These are phyloP conservation scores for Saccharum officinarum DNA, from an alignment of 176 grass and related monocot species.

Conservation along the genomic window DNA sequence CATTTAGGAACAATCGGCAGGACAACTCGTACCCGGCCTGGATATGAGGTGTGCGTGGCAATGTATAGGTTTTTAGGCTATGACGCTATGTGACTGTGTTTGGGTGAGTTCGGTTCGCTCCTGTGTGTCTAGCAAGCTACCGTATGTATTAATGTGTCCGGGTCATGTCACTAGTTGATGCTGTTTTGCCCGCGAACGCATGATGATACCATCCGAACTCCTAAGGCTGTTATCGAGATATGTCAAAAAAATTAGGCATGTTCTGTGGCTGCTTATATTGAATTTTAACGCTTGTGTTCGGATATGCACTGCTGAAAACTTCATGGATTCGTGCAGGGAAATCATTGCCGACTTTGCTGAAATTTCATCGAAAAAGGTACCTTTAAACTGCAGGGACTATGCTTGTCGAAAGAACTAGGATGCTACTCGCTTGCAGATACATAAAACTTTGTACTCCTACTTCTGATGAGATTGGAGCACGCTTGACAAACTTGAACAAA, in stretches of 20 bases:
- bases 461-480: too few species aligned
- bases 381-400: background rate
- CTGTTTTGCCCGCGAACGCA: background rate
- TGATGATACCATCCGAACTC: background rate
- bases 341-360: background rate
- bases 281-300: background rate
- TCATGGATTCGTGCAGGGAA: background rate
- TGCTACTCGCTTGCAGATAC: background rate
- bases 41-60: slow-evolving; percentile 42
- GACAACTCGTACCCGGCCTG: slow-evolving; percentile 60
- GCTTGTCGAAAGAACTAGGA: background rate
- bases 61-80: slow-evolving; percentile 2
- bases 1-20: slow-evolving; percentile 81
- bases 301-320: background rate
- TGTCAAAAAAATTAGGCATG: background rate
- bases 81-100: background rate
- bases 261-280: background rate
- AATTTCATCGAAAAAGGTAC: background rate
- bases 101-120: background rate
- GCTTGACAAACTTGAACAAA: too few species aligned
- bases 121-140: background rate
- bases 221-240: slow-evolving; percentile 13
- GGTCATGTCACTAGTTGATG: background rate
- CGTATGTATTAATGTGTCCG: background rate
- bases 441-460: background rate